Conservation (phyloP, 192 early-diverging fungal genomes). For the Coemansia sp. region DNA sequence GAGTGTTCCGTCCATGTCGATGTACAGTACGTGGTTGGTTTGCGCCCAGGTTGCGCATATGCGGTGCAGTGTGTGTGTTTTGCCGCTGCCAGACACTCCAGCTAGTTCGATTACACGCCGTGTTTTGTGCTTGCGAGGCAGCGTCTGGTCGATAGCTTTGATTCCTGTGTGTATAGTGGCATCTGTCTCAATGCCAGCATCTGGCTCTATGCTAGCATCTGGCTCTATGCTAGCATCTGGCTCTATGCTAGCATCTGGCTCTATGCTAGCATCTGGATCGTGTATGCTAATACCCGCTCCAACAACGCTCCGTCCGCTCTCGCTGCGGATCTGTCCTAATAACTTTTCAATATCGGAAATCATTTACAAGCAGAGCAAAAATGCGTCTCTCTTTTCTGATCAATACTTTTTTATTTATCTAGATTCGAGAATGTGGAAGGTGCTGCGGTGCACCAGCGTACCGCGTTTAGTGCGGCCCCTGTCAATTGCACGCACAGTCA, state of each 20-base stretch:
- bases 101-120: constrained; percentile 33
- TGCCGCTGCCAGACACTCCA: constrained; percentile 42
- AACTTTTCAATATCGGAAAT: constrained; percentile 26
- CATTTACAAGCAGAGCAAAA: constrained; percentile 9
- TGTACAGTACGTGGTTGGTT: constrained; percentile 17
- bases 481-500: neutral
- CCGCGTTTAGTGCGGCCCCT: no score
- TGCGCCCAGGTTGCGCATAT: constrained; percentile 22
- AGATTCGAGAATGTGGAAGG: neutral
- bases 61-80: constrained; percentile 36
- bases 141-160: constrained; percentile 17
- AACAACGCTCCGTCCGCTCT: constrained; percentile 19
- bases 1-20: constrained; percentile 35
- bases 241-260: neutral
- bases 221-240: neutral
- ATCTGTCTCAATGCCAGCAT: neutral
- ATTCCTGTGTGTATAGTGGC: constrained; percentile 17
- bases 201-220: neutral
- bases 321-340: constrained; percentile 26
- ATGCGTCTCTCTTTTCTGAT: constrained; percentile 2
- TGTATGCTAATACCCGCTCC: neutral
- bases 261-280: no score
- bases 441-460: constrained; percentile 2
- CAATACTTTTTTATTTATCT: neutral
- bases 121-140: neutral